Percentiles rank a stretch among this genome's conserved stretches.
phyloP scores from a whole-genome alignment of 768 basidiomycete species.

The Tricholoma saponaceum region DNA sequence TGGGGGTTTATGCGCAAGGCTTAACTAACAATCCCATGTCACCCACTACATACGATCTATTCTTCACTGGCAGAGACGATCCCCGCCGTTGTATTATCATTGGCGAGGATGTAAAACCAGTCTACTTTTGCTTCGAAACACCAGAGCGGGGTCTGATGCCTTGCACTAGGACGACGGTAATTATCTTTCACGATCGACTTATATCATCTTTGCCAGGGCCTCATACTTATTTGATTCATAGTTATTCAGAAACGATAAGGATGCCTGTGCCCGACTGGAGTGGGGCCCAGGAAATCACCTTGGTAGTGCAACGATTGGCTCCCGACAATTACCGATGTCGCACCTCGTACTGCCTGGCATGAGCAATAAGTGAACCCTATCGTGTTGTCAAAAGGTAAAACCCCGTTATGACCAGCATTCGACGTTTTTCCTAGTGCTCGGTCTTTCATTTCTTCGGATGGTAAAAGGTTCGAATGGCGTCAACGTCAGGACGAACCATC shows the following conservation, averaged over 20 bases:
- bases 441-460: conserved; percentile 53
- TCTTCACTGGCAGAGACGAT: conserved; percentile 68
- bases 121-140: conserved; percentile 69
- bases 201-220: conserved; percentile 3
- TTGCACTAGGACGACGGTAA: conserved; percentile 47
- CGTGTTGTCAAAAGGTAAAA: conserved; percentile 7
- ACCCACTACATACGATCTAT: conserved; percentile 49
- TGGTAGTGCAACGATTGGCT: conserved; percentile 52
- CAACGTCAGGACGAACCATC: conserved; percentile 39
- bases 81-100: conserved; percentile 67
- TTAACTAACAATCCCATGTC: conserved; percentile 34
- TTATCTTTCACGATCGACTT: conserved; percentile 3
- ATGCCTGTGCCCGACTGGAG: conserved; percentile 44
- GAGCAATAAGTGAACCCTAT: conserved; percentile 37
- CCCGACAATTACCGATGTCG: conserved; percentile 55
- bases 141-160: conserved; percentile 36
- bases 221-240: conserved; percentile 14
- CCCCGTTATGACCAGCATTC: conserved; percentile 15
- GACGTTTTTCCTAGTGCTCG: conserved; percentile 44
- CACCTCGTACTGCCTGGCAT: conserved; percentile 56
- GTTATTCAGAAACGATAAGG: conserved; percentile 45
- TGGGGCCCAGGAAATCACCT: conserved; percentile 52
- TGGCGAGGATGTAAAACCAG: conserved; percentile 53
- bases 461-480: conserved; percentile 64
- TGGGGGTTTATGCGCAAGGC: conserved; percentile 26